Base-by-base conservation (phyloP, 805 yeast genomes). In the Starmera quercuum region DNA sequence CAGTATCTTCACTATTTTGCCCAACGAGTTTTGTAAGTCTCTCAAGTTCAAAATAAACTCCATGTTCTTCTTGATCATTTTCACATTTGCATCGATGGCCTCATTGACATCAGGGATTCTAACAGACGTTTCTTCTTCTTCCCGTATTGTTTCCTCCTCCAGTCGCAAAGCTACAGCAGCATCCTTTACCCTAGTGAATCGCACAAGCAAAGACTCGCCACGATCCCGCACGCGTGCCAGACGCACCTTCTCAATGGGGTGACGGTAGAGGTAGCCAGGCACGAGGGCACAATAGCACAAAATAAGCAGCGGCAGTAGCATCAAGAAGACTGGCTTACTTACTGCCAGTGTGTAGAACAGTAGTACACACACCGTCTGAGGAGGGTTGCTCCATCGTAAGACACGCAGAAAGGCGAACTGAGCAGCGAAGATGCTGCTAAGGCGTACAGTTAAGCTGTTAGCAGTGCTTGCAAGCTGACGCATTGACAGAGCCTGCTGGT, bases 321-420 rank as follows among this genome's bases (percentile, higher is more conserved):
- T 54, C 10, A 84, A 60, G 32, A 82, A 55, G 50, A 76, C 76
- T 0, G 95, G 95, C 59, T 82, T 71, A 23, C 79, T 54, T 46
- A 92, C 82, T 2, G 78, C 60, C 39, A 75, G 65, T 0, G 95
- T 78, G 42, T 81, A 78, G 1, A 75, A 40, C 5, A 79, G 59
- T 34, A 85, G 56, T 16, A 63, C 51, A 1, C 80, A 63, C 5
- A 87, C 42, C 0, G 96, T 87, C 40, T 75, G 69, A 0, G 83
- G 64, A 0, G 94, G 88, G 19, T 68, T 64, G 38, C 76, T 73
- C 97, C 97, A 88, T 5, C 83, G 71, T 17, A 84, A 38, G 1
- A 83, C 50, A 23, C 13, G 12, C n/a, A 23, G 7, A 10, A 23
- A 6, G 6, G 14, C n/a, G 10, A 23, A 76, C 44, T 80, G 87